Conservation (phyloP, 2,329 filamentous ascomycete genomes). For the Colletotrichum filicis region DNA sequence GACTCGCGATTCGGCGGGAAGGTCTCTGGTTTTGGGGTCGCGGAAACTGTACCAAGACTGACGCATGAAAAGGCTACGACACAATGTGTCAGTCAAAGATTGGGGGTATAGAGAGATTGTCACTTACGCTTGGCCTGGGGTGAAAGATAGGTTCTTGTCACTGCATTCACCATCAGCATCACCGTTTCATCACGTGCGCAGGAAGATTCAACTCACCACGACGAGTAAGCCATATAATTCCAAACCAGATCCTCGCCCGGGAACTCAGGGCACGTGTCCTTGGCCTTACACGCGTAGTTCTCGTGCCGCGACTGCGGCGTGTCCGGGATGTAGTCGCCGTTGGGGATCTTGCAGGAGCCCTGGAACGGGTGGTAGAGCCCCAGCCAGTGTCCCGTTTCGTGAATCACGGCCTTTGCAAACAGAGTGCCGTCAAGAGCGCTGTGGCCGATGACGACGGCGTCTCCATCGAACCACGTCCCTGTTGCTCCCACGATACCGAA, state of each 20-base stretch:
- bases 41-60: not conserved
- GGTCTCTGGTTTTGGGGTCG: not conserved
- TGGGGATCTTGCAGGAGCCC: not conserved
- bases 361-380: conserved; percentile 1
- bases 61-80: not conserved
- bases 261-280: not conserved
- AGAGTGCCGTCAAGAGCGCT: not conserved
- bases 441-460: too few relatives aligned
- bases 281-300: not conserved
- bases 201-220: not conserved
- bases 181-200: too few relatives aligned
- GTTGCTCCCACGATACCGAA: too few relatives aligned
- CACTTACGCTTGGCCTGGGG: not conserved
- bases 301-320: not conserved
- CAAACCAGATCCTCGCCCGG: not conserved
- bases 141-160: not conserved
- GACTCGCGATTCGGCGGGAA: not conserved
- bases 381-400: conserved; percentile 7
- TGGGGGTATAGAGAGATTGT: not conserved
- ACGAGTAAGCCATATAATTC: conserved; percentile 5
- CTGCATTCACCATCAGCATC: not conserved
- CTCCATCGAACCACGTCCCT: too few relatives aligned
- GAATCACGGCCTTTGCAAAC: not conserved
- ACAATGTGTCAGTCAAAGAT: not conserved
- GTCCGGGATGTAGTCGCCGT: not conserved